Conservation (phyloP, 2,329 filamentous ascomycete species). For the Aspergillus proliferans region DNA sequence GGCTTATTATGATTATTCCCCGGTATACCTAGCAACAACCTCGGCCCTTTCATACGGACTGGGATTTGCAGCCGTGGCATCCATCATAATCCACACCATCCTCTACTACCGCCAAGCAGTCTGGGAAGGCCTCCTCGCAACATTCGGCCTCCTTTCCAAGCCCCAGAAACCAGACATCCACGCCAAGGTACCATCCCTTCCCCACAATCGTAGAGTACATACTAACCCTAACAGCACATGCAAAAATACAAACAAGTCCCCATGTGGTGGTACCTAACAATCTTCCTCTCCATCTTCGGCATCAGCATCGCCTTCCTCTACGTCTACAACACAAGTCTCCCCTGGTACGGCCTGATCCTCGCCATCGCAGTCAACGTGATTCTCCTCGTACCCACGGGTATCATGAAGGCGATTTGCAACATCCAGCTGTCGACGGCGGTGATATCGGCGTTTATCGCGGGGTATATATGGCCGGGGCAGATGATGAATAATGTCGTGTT, state of each 20-base stretch:
- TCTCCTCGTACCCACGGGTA: conserved; percentile 12
- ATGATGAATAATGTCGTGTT: conserved; percentile 25
- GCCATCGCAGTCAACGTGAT: conserved; percentile 8
- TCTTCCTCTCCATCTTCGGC: conserved; percentile 42
- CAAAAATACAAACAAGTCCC: conserved; percentile 48
- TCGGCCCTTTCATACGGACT: conserved; percentile 62
- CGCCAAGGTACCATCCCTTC: conserved; percentile 28
- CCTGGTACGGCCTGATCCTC: conserved; percentile 14
- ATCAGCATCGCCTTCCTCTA: conserved; percentile 34
- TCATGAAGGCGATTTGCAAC: conserved; percentile 14
- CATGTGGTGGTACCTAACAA: conserved; percentile 48
- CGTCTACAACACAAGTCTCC: conserved; percentile 38
- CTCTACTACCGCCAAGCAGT: conserved; percentile 59
- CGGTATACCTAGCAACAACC: conserved; percentile 60
- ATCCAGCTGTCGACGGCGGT: conserved; percentile 10
- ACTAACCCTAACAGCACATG: conserved; percentile 33
- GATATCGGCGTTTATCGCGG: conserved; percentile 17
- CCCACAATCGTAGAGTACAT: neutral
- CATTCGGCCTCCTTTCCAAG: conserved; percentile 47
- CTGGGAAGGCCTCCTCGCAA: conserved; percentile 44
- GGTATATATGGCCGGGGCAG: conserved; percentile 25
- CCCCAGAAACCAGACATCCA: conserved; percentile 43
- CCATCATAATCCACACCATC: conserved; percentile 58
- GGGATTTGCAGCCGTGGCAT: conserved; percentile 61
- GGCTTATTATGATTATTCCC: conserved; percentile 21